A percentile compares a stretch with the other conserved stretches of the same genome.
Conservation (phyloP, 306 rosid genomes). For the Cucurbita argyrosperma region DNA sequence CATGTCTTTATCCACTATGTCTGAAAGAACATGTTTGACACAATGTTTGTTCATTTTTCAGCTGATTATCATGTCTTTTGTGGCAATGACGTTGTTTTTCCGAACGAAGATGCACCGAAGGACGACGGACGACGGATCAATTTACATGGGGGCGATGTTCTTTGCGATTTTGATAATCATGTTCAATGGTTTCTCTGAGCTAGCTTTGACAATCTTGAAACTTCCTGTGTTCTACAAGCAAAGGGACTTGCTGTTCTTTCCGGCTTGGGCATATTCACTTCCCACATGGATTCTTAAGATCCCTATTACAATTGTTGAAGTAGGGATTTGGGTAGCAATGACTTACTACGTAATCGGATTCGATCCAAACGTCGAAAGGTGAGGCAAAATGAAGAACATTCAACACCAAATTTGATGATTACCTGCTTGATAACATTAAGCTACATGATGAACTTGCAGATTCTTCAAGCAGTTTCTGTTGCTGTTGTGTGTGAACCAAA, state of each 20-base stretch:
- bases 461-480: slow-evolving; percentile 24
- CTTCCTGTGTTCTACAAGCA: slow-evolving; percentile 41
- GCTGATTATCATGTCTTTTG: slow-evolving; percentile 12
- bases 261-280: slow-evolving; percentile 25
- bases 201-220: slow-evolving; percentile 24
- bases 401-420: background rate
- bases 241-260: slow-evolving; percentile 29
- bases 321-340: slow-evolving; percentile 23
- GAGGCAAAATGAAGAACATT: background rate
- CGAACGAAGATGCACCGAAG: slow-evolving; percentile 23
- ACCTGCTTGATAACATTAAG: background rate
- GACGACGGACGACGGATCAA: slow-evolving; percentile 7
- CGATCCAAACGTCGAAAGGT: slow-evolving; percentile 25
- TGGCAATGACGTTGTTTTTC: slow-evolving; percentile 18
- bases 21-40: background rate
- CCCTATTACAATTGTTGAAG: slow-evolving; percentile 24
- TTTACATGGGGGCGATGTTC: slow-evolving; percentile 25
- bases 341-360: slow-evolving; percentile 29
- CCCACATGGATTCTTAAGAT: slow-evolving; percentile 30
- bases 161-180: slow-evolving; percentile 9
- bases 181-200: slow-evolving; percentile 30
- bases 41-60: slow-evolving; percentile 1
- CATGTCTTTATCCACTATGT: background rate
- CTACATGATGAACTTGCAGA: slow-evolving; percentile 12
- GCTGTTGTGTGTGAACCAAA: slow-evolving; percentile 19